Evolutionary conservation across 176 grass and related monocot genomes (phyloP), one percentile per base, ranked within the genome.

Genomic region (Sorghum bicolor): DNA sequence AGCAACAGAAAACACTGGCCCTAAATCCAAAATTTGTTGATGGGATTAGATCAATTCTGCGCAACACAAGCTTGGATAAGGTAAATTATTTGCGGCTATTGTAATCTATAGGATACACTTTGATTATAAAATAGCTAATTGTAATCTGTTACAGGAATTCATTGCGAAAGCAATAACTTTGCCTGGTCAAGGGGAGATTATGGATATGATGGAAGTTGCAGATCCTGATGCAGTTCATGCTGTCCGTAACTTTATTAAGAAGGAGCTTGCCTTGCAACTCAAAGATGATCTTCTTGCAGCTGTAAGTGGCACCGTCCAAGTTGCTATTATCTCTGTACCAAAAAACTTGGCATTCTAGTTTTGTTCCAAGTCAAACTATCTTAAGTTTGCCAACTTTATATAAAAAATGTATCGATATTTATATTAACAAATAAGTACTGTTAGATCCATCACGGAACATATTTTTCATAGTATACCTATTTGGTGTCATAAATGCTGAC

Each of bases 211-310:
- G 93, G 33, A 85, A 62, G 85, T 99, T 85, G 96, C 96, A 85
- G 93, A 99, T 93, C 96, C 96, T 6, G 96, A 96, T 87, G 91
- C 96, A 40, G 93, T 99, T 81, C 93, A 99, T 99, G 86, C 96
- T 68, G 96, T 99, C 63, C 87, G 93, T 5, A 87, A 66, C 65
- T 99, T 99, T 73, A 85, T 96, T 82, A 99, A 89, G 82, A 99
- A 96, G 70, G 89, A 99, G 75, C 85, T 99, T 28, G 89, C 91
- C 4, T 62, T 90, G 57, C 87, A 88, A 82, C 87, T 99, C 58
- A 96, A 96, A 84, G 83, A 96, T 78, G 93, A 94, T 63, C 84
- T 99, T 43, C 87, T 96, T 76, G 77, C 91, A 76, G 78, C 89
- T 79, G 96, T 96, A 88, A 92, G 90, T 95, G 68, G 63, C 48